Base-by-base conservation (phyloP, 257 asterid genomes). In the Solanum neorickii region DNA sequence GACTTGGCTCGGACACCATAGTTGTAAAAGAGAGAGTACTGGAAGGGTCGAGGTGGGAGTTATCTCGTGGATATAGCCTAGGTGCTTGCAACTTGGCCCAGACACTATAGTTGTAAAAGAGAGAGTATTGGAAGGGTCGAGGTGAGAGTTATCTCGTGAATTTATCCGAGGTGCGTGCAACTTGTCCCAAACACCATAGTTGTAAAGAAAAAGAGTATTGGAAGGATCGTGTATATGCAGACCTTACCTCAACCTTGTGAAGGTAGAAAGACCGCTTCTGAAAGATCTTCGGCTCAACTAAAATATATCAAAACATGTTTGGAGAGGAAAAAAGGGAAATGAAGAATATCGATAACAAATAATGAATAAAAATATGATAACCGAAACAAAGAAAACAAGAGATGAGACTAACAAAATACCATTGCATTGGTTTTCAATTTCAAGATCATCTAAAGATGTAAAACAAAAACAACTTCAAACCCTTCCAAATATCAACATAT, bases 261-360 rank as follows among this genome's bases (percentile, higher is more conserved):
- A 52, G 9, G 10, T 52, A 52, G 10, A 52, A 0, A 16, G n/a
- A 56, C 41, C 0, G 0, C 4, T 69, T 29, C 1, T 6, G n/a
- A 31, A 69, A 31, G 76, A 69, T 14, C 13, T 10, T 29, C 1
- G 6, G 6, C 12, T 14, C 6, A 14, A 6, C 5, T 68, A 69
- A 29, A 69, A 9, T 9, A 69, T 15, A 14, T 29, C 12, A 69
- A 8, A 69, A 2, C 76, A 69, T 35, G n/a, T 29, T 69, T 29
- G 41, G 41, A 29, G 35, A 15, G n/a, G 5, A 31, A 14, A 25
- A 31, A 29, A 6, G 12, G 6, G 76, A 69, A 69, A 29, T 69
- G 41, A 69, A 69, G n/a, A 31, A 18, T 31, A 15, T 69, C 21
- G 0, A 68, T 18, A 13, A 68, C 21, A 25, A 66, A 27, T 66